Conservation (phyloP, 805 yeast species). For the Torulaspora quercuum region DNA sequence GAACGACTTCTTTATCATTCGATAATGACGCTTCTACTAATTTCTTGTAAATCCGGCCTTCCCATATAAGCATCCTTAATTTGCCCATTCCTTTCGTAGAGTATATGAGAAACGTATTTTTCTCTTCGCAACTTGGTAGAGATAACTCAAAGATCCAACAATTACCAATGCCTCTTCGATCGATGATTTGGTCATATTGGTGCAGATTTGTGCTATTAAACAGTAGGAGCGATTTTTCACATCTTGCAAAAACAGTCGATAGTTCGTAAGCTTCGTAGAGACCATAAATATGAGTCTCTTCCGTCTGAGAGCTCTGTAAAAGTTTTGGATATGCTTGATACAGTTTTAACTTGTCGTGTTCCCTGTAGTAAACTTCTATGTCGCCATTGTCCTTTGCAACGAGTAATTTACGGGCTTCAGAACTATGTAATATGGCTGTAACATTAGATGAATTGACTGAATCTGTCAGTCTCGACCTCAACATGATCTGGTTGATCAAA, state of each 20-base stretch:
- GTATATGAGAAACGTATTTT: conserved; percentile 22
- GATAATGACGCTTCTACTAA: conserved; percentile 27
- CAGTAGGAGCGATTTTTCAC: conserved; percentile 25
- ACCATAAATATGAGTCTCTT: conserved; percentile 21
- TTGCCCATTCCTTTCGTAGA: conserved; percentile 20
- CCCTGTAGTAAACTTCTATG: conserved; percentile 31
- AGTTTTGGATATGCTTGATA: conserved; percentile 31
- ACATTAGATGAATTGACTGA: conserved; percentile 23
- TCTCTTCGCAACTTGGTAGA: conserved; percentile 9
- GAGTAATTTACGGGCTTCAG: conserved; percentile 29
- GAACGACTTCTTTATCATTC: conserved; percentile 19
- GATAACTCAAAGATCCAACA: conserved; percentile 27
- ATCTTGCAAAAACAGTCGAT: conserved; percentile 31
- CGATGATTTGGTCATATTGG: conserved; percentile 33
- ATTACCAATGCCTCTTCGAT: conserved; percentile 30
- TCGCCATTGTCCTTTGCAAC: conserved; percentile 30
- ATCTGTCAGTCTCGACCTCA: conserved; percentile 23
- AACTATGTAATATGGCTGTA: conserved; percentile 25
- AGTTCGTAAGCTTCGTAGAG: conserved; percentile 26
- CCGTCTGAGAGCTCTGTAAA: conserved; percentile 22
- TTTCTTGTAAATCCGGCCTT: conserved; percentile 26
- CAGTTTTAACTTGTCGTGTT: conserved; percentile 21
- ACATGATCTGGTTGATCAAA: no score
- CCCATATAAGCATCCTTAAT: conserved; percentile 32
- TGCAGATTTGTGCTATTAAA: conserved; percentile 33